phyloP scores from a whole-genome alignment of 129 eudicot genomes.

The Helianthus tuberosus region DNA sequence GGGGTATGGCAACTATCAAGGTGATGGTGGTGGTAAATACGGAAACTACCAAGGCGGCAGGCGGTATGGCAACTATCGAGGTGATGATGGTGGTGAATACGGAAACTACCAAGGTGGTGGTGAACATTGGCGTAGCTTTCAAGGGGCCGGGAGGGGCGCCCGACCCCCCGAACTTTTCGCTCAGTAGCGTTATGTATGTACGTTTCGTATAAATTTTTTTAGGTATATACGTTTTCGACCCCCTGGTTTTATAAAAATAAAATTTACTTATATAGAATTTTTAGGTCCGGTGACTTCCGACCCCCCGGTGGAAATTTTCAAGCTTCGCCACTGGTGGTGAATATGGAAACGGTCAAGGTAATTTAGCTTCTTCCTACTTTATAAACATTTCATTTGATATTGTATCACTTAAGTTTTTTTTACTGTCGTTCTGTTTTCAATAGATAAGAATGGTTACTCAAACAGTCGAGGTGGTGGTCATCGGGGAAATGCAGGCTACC shows the following conservation, averaged over 20 bases:
- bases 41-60: conserved; percentile 28
- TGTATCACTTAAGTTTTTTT: not conserved
- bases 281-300: no score
- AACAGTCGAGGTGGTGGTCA: conserved; percentile 71
- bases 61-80: conserved; percentile 37
- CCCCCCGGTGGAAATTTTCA: no score
- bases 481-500: conserved; percentile 57
- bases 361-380: not conserved
- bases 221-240: no score
- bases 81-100: conserved; percentile 31
- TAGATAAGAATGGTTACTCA: conserved; percentile 69
- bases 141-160: no score
- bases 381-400: not conserved
- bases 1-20: conserved; percentile 46
- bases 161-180: no score
- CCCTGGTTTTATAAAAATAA: no score
- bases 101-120: no score
- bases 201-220: no score
- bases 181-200: no score
- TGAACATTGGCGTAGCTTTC: no score
- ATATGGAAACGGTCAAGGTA: conserved; percentile 22
- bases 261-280: no score
- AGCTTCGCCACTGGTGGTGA: no score
- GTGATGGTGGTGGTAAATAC: conserved; percentile 21
- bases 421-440: not conserved